A percentile compares a stretch with the other conserved stretches of the same genome.
Conservation (phyloP, 23 red algal species). For the Chondrus crispus region DNA sequence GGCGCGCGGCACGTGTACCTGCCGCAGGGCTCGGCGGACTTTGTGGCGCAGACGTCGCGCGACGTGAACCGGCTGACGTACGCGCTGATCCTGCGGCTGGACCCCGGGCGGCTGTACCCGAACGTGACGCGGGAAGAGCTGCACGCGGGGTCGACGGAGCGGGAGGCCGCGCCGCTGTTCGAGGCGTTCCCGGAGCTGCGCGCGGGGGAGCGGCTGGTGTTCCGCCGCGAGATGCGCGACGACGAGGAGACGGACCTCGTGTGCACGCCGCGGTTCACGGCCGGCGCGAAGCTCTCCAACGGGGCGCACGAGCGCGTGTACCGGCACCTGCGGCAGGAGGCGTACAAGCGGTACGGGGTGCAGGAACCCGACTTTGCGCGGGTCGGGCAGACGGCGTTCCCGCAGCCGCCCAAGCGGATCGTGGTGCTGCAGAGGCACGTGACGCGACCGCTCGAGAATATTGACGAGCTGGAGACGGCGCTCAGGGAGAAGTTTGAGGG, state of each 20-base stretch:
- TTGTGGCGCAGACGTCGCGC: background rate
- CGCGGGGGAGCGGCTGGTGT: background rate
- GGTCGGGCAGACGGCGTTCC: background rate
- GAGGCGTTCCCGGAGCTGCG: background rate
- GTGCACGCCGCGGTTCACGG: constrained; percentile 1
- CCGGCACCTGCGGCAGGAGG: background rate
- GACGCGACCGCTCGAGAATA: background rate
- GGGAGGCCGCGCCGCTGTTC: background rate
- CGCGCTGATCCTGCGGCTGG: background rate
- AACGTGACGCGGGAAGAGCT: background rate
- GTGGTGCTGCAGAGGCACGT: background rate
- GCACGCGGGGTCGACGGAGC: background rate
- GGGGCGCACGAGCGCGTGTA: constrained; percentile 20
- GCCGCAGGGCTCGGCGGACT: background rate
- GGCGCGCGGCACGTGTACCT: background rate
- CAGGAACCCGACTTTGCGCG: background rate
- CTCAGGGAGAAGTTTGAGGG: background rate
- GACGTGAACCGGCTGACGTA: constrained; percentile 9
- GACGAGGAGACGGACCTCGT: constrained; percentile 11
- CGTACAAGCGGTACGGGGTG: background rate
- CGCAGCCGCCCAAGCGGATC: background rate
- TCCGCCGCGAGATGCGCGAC: background rate
- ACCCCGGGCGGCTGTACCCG: constrained; percentile 3
- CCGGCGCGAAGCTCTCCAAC: background rate
- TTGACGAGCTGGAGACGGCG: background rate